Base-by-base conservation (phyloP, 176 grass and related monocot genomes). In the Urochloa ruziziensis region DNA sequence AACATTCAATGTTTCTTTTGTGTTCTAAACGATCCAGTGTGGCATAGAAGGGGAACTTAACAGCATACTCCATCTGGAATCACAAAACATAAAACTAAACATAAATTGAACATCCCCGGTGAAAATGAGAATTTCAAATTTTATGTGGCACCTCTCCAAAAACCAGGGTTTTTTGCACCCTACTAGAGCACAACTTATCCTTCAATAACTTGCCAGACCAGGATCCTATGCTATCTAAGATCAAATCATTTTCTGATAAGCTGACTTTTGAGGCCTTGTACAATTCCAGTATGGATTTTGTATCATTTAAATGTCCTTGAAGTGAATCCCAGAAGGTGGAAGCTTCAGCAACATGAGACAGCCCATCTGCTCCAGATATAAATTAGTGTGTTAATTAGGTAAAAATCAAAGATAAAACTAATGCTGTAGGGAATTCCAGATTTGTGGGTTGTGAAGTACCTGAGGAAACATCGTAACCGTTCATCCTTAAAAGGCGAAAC, bases 401-500 rank as follows among this genome's bases (percentile, higher is more conserved):
- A 2, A 76, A 73, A 18, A 30, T 8, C 15, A 65, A 52, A 23
- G 32, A 10, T 11, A 74, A 54, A 36, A 56, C 49, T n/a, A 56
- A 56, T 27, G 32, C 6, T 35, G 17, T 2, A 39, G 17, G 19
- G 21, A 17, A 57, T 9, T 12, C 56, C 23, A 59, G 56, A 59
- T 13, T 27, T 25, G 24, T 59, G 56, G 13, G n/a, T 28, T 28
- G 74, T 46, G 40, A 35, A 66, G 29, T 80, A 94, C 95, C 84
- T 86, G 95, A 89, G 29, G 92, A 92, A 70, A 97, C 82, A 68
- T 81, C 44, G 74, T 91, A 97, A 61, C 92, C 92, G 67, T 97
- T 87, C 80, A 91, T 87, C 58, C 92, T 62, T 66, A 97, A 58
- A 75, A 92, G 62, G 36, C 94, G 90, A 84, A 94, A 97, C 61